Evolutionary conservation across 164 flowering plant species (phyloP), one percentile per base, ranked within the genome.

Genomic region (Warburgia ugandensis): DNA sequence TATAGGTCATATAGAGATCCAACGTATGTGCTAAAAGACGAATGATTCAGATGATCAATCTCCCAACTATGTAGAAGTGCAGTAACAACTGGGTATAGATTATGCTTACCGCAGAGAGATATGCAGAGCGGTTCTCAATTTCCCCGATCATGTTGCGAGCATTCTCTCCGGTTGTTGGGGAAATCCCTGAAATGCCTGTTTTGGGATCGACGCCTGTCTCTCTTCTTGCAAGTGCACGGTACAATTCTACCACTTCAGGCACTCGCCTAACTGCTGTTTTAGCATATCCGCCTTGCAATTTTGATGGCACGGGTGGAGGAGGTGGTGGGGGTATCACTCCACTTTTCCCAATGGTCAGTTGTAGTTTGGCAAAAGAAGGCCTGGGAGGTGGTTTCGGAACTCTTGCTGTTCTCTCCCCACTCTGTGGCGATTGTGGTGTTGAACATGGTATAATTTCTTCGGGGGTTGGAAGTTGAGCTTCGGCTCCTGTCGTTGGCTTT

Each of bases 111-210:
- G 87, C 80, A 14, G 75, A 53, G 44, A 79, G 82, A 66, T 81
- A 74, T 30, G 73, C 52, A 1, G 95, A 86, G 0, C 87, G 80
- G 43, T 86, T 81, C 64, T 83, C 95, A 19, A 86, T 86, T 55
- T 86, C 95, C 44, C 91, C 91, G 28, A 86, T 86, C 95, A 83
- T 86, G 65, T 81, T 77, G 52, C 61, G 61, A 5, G 75, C 58
- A 49, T 71, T 68, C n/a, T n/a, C n/a, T n/a, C n/a, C n/a, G 14
- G 63, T 56, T 14, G 53, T 54, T 6, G 32, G 50, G 1, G 58
- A 61, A 37, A 23, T 32, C 26, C 73, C 78, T 19, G 52, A 11
- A 0, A 52, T 22, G 51, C 66, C 68, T 26, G 53, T 44, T 68
- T 23, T 75, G 51, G 53, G 66, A 38, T 72, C 83, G 17, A 36